Conservation (phyloP, 169 alveolate genomes). For the Fabrea salina region DNA sequence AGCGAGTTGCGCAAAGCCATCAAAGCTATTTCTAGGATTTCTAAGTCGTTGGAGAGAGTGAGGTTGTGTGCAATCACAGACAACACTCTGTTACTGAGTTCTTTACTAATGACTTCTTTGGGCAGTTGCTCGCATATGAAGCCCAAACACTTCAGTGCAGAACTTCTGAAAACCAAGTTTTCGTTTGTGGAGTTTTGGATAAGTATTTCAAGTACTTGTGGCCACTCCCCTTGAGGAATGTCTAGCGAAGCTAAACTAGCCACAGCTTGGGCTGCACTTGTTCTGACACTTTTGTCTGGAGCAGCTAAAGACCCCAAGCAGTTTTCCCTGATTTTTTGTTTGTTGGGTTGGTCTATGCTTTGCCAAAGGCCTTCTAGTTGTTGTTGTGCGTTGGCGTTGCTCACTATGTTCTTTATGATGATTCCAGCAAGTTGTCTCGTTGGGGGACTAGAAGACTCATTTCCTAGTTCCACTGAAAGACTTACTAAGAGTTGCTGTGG, state of each 20-base stretch:
- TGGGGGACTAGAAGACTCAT: neutral
- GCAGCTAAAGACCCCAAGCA: slow-evolving; percentile 36
- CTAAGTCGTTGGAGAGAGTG: neutral
- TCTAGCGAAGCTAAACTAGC: slow-evolving; percentile 45
- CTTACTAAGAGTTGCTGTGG: neutral
- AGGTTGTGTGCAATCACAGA: neutral
- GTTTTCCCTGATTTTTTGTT: slow-evolving; percentile 30
- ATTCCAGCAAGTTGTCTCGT: slow-evolving; percentile 22
- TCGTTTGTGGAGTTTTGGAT: slow-evolving; percentile 31
- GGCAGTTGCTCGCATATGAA: slow-evolving; percentile 57
- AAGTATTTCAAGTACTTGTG: slow-evolving; percentile 38
- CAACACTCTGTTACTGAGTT: neutral
- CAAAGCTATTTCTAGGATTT: neutral
- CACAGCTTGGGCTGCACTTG: slow-evolving; percentile 43
- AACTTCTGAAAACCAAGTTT: slow-evolving; percentile 10
- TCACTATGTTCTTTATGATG: neutral
- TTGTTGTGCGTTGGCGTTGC: neutral
- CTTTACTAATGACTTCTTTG: neutral
- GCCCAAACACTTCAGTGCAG: slow-evolving; percentile 51
- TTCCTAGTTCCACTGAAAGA: neutral
- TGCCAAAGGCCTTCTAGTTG: slow-evolving; percentile 35
- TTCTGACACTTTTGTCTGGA: slow-evolving; percentile 22
- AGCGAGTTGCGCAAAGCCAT: slow-evolving; percentile 23
- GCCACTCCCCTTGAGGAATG: slow-evolving; percentile 54
- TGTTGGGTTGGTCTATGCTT: slow-evolving; percentile 20